Conservation (phyloP, 768 basidiomycete genomes). For the Auricularia sp. region DNA sequence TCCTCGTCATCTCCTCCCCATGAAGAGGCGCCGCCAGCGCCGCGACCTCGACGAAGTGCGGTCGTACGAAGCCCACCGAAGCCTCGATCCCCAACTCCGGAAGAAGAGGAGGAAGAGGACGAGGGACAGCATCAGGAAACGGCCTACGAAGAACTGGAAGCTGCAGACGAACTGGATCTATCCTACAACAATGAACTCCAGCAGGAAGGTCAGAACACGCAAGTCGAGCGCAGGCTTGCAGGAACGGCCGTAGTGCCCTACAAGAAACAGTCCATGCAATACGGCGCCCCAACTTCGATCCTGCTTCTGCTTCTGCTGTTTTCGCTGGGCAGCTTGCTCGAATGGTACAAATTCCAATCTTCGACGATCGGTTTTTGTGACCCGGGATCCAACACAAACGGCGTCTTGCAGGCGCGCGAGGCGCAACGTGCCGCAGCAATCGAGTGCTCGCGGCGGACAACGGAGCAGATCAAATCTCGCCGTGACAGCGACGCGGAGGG, state of each 20-base stretch:
- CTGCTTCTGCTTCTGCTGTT: slow-evolving; percentile 36
- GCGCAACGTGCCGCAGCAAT: slow-evolving; percentile 37
- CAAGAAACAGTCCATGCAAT: slow-evolving; percentile 1
- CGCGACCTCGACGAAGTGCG: neutral
- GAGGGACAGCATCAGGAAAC: slow-evolving; percentile 21
- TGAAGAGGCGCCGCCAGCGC: neutral
- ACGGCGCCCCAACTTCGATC: slow-evolving; percentile 14
- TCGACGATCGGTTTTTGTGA: slow-evolving; percentile 71
- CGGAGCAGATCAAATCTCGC: neutral
- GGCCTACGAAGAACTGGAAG: slow-evolving; percentile 7
- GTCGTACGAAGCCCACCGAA: neutral
- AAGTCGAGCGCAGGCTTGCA: slow-evolving; percentile 31
- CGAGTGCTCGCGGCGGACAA: slow-evolving; percentile 36
- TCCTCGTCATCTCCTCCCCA: neutral
- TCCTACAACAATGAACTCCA: slow-evolving; percentile 11
- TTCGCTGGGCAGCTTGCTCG: slow-evolving; percentile 24
- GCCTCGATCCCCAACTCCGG: neutral
- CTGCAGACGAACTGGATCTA: slow-evolving; percentile 11
- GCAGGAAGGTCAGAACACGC: slow-evolving; percentile 20
- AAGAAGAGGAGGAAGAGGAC: slow-evolving; percentile 16
- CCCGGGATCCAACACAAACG: slow-evolving; percentile 50
- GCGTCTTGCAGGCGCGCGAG: slow-evolving; percentile 39
- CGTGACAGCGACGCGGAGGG: slow-evolving; percentile 17
- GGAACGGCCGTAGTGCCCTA: slow-evolving; percentile 16
- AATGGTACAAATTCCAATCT: slow-evolving; percentile 58